phyloP scores from a whole-genome alignment of 164 flowering plant species.

The Vitis amurensis region DNA sequence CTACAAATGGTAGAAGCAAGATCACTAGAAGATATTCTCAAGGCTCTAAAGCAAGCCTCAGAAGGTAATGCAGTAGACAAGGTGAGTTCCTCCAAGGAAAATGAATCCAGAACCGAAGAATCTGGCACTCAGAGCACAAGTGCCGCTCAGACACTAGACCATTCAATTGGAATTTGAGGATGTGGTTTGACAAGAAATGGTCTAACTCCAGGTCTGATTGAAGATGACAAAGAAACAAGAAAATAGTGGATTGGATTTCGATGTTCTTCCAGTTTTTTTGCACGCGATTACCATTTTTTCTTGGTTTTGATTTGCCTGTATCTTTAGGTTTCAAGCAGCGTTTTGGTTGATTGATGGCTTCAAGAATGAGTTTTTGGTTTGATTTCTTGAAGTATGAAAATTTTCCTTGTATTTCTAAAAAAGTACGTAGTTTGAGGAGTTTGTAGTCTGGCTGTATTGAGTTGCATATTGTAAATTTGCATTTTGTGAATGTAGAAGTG shows the following conservation, averaged over 20 bases:
- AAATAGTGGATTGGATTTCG: neutral
- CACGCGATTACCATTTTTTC: neutral
- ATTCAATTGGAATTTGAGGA: constrained; percentile 6
- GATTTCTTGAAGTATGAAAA: constrained; percentile 26
- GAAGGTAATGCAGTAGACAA: constrained; percentile 1
- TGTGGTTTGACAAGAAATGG: constrained; percentile 18
- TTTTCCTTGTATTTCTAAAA: neutral
- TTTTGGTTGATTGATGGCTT: constrained; percentile 15
- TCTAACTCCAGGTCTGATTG: constrained; percentile 49
- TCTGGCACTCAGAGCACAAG: neutral
- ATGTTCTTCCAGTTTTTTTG: neutral
- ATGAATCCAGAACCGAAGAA: constrained; percentile 17
- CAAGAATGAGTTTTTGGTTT: constrained; percentile 40
- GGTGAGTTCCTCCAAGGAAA: constrained; percentile 4
- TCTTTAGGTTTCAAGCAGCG: neutral
- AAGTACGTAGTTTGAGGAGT: constrained; percentile 8
- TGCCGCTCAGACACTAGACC: constrained; percentile 11
- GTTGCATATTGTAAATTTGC: constrained; percentile 23
- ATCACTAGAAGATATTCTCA: constrained; percentile 27
- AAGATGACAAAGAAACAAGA: constrained; percentile 9
- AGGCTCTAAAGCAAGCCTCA: constrained; percentile 19
- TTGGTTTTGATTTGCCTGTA: neutral
- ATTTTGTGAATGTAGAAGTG: constrained; percentile 5
- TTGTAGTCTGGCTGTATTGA: neutral
- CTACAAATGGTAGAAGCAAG: constrained; percentile 28